A percentile compares a stretch with the other conserved stretches of the same genome.
Conservation (phyloP, 2,329 filamentous ascomycete species). For the Microdochium nivale region DNA sequence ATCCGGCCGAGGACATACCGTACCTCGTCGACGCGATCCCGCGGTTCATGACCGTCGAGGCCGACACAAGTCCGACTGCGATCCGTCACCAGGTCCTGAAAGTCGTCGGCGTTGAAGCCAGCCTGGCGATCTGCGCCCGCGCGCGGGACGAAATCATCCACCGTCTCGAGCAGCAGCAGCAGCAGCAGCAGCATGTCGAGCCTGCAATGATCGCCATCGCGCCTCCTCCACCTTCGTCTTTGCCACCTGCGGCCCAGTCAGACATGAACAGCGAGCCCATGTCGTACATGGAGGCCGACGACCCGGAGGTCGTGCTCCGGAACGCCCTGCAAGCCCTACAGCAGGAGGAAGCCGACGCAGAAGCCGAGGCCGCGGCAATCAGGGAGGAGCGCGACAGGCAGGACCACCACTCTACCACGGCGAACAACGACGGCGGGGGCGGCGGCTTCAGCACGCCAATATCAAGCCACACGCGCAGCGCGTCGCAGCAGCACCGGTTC, state of each 20-base stretch:
- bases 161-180: constrained; percentile 21
- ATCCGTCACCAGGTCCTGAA: constrained; percentile 50
- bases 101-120: constrained; percentile 45
- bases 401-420: constrained; percentile 27
- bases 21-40: constrained; percentile 54
- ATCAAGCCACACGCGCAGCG: neutral
- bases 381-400: constrained; percentile 43
- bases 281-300: constrained; percentile 36
- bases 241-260: constrained; percentile 21
- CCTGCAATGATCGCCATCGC: constrained; percentile 15
- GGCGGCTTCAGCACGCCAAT: constrained; percentile 1
- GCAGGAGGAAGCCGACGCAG: constrained; percentile 49
- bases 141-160: constrained; percentile 50
- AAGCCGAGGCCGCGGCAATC: constrained; percentile 45
- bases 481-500: constrained; percentile 11
- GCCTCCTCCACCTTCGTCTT: constrained; percentile 14
- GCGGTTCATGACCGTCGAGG: constrained; percentile 47
- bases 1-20: constrained; percentile 45
- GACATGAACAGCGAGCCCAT: constrained; percentile 14
- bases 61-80: constrained; percentile 50
- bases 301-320: constrained; percentile 49
- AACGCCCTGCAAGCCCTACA: constrained; percentile 51
- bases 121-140: constrained; percentile 43
- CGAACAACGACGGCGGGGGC: constrained; percentile 11
- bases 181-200: constrained; percentile 7